These are phyloP conservation scores for Venturia pyrina DNA, from an alignment of 2,329 filamentous ascomycete genomes.

Conservation along the genomic window DNA sequence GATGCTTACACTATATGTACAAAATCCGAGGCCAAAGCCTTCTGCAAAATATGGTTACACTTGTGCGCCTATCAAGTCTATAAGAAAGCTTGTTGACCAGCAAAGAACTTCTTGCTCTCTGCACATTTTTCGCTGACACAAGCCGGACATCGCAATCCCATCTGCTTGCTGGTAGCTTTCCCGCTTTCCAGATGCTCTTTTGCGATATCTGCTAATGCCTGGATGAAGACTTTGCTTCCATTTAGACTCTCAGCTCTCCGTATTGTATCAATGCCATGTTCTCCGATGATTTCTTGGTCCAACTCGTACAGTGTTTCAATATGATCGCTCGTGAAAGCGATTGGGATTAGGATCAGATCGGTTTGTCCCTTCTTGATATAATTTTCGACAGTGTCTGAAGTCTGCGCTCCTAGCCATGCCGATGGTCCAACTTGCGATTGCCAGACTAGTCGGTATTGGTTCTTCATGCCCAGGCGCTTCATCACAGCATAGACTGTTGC, in stretches of 20 bases:
- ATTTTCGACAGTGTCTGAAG: constrained; percentile 73
- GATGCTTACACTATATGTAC: background rate
- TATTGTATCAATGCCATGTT: constrained; percentile 52
- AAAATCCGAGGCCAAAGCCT: background rate
- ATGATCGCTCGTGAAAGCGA: constrained; percentile 97
- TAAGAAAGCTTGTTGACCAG: constrained; percentile 16
- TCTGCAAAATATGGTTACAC: background rate
- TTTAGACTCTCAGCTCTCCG: constrained; percentile 91
- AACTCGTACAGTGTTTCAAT: constrained; percentile 95
- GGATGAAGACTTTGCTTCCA: constrained; percentile 80
- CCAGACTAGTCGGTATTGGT: constrained; percentile 92
- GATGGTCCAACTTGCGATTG: constrained; percentile 95
- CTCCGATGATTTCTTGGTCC: constrained; percentile 88
- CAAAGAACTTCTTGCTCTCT: constrained; percentile 63
- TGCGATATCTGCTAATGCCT: constrained; percentile 79
- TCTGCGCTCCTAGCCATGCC: constrained; percentile 93
- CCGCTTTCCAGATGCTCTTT: constrained; percentile 66
- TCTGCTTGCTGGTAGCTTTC: constrained; percentile 65
- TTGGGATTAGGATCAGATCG: constrained; percentile 83
- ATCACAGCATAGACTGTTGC: constrained; percentile 97
- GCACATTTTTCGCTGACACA: constrained; percentile 84
- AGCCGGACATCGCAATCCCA: constrained; percentile 84
- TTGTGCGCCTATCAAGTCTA: background rate
- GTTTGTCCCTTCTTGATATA: constrained; percentile 88
- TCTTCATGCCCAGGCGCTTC: constrained; percentile 74